Evolutionary conservation across 331 rosid species (phyloP), one percentile per base, ranked within the genome.

Genomic region (Dryas integrifolia): DNA sequence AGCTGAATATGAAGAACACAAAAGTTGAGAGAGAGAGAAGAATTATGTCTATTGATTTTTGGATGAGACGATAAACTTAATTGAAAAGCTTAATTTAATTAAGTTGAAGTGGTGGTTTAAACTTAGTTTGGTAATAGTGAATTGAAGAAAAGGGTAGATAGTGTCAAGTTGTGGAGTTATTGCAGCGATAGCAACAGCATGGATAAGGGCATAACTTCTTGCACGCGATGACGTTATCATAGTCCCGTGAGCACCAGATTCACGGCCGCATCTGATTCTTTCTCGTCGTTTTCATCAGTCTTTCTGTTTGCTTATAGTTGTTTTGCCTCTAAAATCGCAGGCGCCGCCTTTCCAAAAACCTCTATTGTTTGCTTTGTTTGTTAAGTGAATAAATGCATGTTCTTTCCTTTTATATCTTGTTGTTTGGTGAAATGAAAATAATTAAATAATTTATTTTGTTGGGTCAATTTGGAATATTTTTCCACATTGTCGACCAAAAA

Each of bases 281-380:
- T 16, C 16, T 6, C 64, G 73, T 82, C 80, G 62, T 64, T 83
- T 79, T 79, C 74, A 30, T 30, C 35, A 30, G 35, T 30, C 3
- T 30, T 30, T 0, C 35, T 30, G 35, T 30, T 30, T 30, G 35
- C 35, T 30, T 1, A 1, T 30, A 1, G 35, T 3, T 14, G 11
- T 38, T 65, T 66, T 66, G 40, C 64, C 72, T 3, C 45, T 9
- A 30, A 57, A 56, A 72, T 68, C 70, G 47, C 67, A 6, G 58
- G 39, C 87, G 84, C 89, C 92, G 86, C 75, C 83, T 80, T 82
- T 77, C 59, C 48, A 1, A 48, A 73, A 35, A 9, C 38, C 59
- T 3, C 18, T 59, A 2, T 6, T 12, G 65, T 59, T 44, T 30
- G 5, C 0, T 30, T 30, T 30, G 35, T 30, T 30, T 30, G 35